A percentile compares a stretch with the other conserved stretches of the same genome.
Conservation (phyloP, 1,284 basidiomycete species). For the Anthracocystis panici-leucophaei region DNA sequence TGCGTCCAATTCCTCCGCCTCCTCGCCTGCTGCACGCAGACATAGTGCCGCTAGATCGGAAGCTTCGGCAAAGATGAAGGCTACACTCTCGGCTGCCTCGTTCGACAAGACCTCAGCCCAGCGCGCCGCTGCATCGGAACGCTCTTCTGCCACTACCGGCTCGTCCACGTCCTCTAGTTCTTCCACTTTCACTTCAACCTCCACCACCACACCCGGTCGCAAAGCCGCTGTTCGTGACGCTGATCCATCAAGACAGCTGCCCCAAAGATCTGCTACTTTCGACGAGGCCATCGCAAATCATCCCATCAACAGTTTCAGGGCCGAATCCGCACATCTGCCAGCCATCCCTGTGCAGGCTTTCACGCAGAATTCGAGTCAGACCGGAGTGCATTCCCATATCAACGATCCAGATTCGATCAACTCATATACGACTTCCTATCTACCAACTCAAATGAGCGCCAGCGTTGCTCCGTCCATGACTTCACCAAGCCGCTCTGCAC, state of each 20-base stretch:
- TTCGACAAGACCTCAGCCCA: conserved; percentile 27
- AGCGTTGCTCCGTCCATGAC: conserved; percentile 26
- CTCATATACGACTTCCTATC: conserved; percentile 10
- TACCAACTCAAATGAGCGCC: conserved; percentile 14
- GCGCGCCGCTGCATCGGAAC: conserved; percentile 5
- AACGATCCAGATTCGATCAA: not conserved
- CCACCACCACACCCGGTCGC: conserved; percentile 14
- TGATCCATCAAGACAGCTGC: conserved; percentile 5
- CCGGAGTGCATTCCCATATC: conserved; percentile 5
- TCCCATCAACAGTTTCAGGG: conserved; percentile 18
- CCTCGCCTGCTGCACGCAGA: conserved; percentile 17
- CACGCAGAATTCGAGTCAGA: conserved; percentile 6
- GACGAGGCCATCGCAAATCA: conserved; percentile 18
- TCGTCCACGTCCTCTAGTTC: conserved; percentile 8
- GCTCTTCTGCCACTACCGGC: conserved; percentile 4
- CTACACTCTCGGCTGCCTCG: conserved; percentile 44
- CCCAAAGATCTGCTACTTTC: conserved; percentile 7
- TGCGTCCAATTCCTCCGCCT: conserved; percentile 6
- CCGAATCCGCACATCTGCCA: conserved; percentile 24
- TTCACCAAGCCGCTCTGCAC: conserved; percentile 34
- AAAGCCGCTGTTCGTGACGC: conserved; percentile 3
- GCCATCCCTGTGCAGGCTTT: conserved; percentile 34
- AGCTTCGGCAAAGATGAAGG: conserved; percentile 48
- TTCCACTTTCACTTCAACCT: not conserved
- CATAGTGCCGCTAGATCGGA: conserved; percentile 42